Percentiles rank a stretch among this genome's conserved stretches.
Evolutionary conservation across 2,329 filamentous ascomycete species (phyloP).

Genomic region (Beauveria sp.): DNA sequence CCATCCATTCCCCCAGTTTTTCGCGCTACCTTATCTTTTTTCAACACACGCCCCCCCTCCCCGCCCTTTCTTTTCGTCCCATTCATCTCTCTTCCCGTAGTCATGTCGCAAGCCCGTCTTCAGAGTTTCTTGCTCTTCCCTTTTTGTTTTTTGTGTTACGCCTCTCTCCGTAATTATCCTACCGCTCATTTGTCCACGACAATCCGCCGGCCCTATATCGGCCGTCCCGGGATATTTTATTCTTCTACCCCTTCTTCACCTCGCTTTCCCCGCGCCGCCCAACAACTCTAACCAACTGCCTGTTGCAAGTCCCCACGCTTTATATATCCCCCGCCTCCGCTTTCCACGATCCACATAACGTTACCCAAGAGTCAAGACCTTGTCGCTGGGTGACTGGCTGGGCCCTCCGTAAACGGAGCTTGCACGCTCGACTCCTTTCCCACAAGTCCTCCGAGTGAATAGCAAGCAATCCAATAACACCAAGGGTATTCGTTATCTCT

Average conservation of each 20-base stretch:
- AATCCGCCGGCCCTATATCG: conserved; percentile 13
- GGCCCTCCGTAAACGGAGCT: conserved; percentile 9
- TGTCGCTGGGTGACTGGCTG: neutral
- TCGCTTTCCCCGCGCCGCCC: neutral
- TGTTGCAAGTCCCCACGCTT: neutral
- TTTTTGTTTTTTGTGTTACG: neutral
- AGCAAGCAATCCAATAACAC: neutral
- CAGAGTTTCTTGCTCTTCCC: neutral
- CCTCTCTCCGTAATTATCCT: conserved; percentile 7
- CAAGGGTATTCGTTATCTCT: conserved; percentile 5
- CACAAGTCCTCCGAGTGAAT: neutral
- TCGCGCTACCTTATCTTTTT: conserved; percentile 6
- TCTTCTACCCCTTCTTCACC: neutral
- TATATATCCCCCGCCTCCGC: neutral
- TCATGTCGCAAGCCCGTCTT: neutral
- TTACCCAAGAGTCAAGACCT: neutral
- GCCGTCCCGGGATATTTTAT: neutral
- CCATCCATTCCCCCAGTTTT: neutral
- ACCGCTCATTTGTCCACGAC: conserved; percentile 9
- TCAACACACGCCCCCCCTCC: neutral
- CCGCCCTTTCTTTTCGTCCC: neutral
- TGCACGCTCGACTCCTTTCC: neutral
- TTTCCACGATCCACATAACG: neutral
- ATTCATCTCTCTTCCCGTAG: neutral
- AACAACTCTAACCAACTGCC: neutral